phyloP scores from a whole-genome alignment of 352 stramenopile species.

The Thraustochytrium striatum region DNA sequence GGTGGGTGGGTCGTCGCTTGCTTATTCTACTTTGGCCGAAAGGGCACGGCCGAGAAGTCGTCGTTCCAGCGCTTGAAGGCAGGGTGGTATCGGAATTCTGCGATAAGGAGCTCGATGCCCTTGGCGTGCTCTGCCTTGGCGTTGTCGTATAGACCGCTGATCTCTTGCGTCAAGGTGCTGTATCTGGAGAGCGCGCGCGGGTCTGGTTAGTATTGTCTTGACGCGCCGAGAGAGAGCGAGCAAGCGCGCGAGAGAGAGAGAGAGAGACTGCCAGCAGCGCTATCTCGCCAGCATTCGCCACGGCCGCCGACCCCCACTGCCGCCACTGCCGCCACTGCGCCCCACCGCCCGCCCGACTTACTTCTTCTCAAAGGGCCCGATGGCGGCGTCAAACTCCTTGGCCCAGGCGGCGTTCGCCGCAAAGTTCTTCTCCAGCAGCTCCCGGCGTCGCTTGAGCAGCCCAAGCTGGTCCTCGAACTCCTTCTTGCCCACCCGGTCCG shows the following conservation, averaged over 20 bases:
- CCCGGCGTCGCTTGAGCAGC: conserved; percentile 41
- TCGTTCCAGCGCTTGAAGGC: conserved; percentile 80
- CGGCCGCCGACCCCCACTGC: not conserved
- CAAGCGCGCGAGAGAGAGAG: too few relatives aligned
- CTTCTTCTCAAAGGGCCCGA: conserved; percentile 52
- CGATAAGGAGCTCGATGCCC: conserved; percentile 72
- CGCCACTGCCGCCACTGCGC: too few relatives aligned
- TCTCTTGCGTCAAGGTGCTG: conserved; percentile 65
- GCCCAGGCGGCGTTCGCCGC: conserved; percentile 50
- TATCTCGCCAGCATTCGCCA: too few relatives aligned
- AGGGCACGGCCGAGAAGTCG: conserved; percentile 73
- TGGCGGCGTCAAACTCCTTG: conserved; percentile 51
- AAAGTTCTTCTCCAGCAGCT: conserved; percentile 51
- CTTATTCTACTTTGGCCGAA: conserved; percentile 53
- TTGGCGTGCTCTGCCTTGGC: conserved; percentile 73
- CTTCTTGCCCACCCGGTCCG: conserved; percentile 52
- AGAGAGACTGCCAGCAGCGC: too few relatives aligned
- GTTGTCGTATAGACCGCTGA: conserved; percentile 75
- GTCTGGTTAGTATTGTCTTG: too few relatives aligned
- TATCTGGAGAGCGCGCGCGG: too few relatives aligned
- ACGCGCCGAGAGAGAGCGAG: too few relatives aligned
- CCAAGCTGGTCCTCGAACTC: conserved; percentile 53
- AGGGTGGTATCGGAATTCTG: conserved; percentile 80
- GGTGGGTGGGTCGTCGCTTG: too few relatives aligned
- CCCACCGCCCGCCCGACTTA: too few relatives aligned